phyloP scores from a whole-genome alignment of 1,139 yeast genomes.

The Lodderomyces beijingensis region DNA sequence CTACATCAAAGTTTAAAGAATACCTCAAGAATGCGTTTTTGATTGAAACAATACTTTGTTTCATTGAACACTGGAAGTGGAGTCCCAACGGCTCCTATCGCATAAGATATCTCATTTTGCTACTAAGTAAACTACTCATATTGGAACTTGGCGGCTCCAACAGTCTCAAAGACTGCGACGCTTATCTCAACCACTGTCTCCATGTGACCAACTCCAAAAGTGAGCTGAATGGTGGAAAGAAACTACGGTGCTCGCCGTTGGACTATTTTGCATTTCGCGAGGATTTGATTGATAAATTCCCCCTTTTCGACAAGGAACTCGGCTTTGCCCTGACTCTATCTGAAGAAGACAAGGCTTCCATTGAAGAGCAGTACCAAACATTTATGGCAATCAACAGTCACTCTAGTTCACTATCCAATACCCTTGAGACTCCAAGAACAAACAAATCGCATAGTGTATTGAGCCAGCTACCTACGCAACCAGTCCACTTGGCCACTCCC shows the following conservation, averaged over 20 bases:
- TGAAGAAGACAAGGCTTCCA: slow-evolving; percentile 7
- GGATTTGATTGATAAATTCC: slow-evolving; percentile 71
- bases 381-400: slow-evolving; percentile 43
- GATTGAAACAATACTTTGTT: slow-evolving; percentile 42
- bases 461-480: slow-evolving; percentile 57
- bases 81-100: slow-evolving; percentile 26
- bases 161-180: slow-evolving; percentile 44
- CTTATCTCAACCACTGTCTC: slow-evolving; percentile 42
- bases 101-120: slow-evolving; percentile 48
- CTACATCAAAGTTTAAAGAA: slow-evolving; percentile 14
- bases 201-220: slow-evolving; percentile 32
- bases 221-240: slow-evolving; percentile 13
- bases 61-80: slow-evolving; percentile 71
- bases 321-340: slow-evolving; percentile 15
- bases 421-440: slow-evolving; percentile 58
- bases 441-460: slow-evolving; percentile 50
- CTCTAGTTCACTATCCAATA: slow-evolving; percentile 51
- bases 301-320: slow-evolving; percentile 42
- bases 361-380: slow-evolving; percentile 23
- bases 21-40: slow-evolving; percentile 29
- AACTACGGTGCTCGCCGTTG: slow-evolving; percentile 61
- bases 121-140: slow-evolving; percentile 57
- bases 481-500: slow-evolving; percentile 81
- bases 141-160: slow-evolving; percentile 61
- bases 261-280: slow-evolving; percentile 78